These are phyloP conservation scores for Secale cereale DNA, from an alignment of 176 grass and related monocot genomes.

Conservation along the genomic window DNA sequence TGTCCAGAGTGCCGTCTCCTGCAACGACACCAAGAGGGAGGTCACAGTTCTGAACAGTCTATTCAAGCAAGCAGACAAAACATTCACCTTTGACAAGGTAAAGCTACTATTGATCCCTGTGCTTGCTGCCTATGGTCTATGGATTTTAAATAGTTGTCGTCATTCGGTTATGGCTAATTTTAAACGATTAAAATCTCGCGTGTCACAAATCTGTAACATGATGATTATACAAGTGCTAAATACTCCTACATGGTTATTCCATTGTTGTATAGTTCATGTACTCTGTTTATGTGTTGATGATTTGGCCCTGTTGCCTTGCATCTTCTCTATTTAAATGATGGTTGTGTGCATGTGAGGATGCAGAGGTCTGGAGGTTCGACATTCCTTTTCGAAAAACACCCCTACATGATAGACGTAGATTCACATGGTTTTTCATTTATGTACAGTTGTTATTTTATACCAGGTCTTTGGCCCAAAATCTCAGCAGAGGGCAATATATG, in stretches of 20 bases:
- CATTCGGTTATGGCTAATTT: neutral
- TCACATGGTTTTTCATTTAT: conserved; percentile 19
- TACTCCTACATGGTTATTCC: neutral
- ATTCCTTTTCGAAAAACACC: neutral
- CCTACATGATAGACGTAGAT: neutral
- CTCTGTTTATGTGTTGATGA: too few species aligned
- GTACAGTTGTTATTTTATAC: conserved; percentile 12
- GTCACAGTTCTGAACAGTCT: conserved; percentile 50
- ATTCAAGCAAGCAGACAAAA: conserved; percentile 71
- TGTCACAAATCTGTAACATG: neutral
- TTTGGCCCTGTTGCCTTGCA: too few species aligned
- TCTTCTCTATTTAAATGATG: neutral
- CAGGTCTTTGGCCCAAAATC: conserved; percentile 86
- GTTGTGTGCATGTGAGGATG: neutral
- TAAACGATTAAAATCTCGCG: neutral
- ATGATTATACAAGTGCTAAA: neutral
- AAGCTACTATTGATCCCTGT: neutral
- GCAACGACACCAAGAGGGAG: conserved; percentile 65
- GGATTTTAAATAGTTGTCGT: neutral
- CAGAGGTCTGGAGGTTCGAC: neutral
- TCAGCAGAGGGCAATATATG: conserved; percentile 66
- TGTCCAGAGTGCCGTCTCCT: conserved; percentile 55
- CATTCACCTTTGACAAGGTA: conserved; percentile 88
- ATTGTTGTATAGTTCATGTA: neutral
- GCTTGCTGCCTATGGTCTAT: neutral